Percentiles rank a stretch among this genome's conserved stretches.
Conservation (phyloP, 495 filamentous ascomycete genomes). For the Penicillium canariense region DNA sequence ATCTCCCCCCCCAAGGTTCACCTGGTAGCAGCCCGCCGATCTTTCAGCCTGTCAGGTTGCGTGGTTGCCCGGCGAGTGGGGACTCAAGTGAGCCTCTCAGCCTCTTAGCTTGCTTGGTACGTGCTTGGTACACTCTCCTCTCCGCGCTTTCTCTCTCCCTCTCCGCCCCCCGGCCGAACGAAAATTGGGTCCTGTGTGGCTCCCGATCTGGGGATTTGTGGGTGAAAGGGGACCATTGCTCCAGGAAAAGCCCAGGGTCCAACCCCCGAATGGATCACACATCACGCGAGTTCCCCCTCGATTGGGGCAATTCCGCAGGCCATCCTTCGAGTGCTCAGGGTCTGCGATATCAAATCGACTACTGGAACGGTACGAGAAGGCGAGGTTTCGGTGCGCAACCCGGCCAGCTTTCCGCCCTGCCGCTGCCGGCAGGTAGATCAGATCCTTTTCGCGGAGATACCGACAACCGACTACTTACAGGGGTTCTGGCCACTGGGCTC, state of each 20-base stretch:
- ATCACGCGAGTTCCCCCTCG: neutral
- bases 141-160: neutral
- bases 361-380: too few relatives aligned
- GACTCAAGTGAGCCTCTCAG: neutral
- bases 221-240: neutral
- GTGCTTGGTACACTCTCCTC: neutral
- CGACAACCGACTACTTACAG: neutral
- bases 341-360: neutral
- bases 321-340: neutral
- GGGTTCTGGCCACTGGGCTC: neutral
- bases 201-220: neutral
- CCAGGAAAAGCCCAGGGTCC: neutral
- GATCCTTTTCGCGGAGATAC: neutral
- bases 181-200: neutral
- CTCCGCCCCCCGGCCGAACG: neutral
- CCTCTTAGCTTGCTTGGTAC: neutral
- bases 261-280: neutral
- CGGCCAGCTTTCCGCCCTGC: neutral
- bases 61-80: neutral
- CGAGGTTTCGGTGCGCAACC: too few relatives aligned
- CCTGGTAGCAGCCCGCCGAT: constrained; percentile 15
- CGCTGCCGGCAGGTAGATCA: neutral
- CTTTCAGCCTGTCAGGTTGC: constrained; percentile 13
- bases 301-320: neutral
- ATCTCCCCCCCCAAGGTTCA: neutral